These are phyloP conservation scores for Yamadazyma songkhlaensis DNA, from an alignment of 1,139 yeast genomes.

Conservation along the genomic window DNA sequence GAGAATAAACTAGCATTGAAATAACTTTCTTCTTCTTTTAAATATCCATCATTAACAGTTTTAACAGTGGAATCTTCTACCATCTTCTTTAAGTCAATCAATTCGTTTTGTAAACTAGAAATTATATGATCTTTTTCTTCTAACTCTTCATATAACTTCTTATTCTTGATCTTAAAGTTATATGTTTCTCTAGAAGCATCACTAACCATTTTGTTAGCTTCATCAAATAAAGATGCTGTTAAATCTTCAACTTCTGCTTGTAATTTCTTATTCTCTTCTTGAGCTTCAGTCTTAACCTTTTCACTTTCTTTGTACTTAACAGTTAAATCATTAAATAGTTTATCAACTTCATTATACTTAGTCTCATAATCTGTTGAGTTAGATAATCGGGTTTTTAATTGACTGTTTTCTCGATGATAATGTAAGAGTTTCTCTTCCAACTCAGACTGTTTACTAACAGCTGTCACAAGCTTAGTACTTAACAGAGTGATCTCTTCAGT, in stretches of 20 bases:
- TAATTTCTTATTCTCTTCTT: slow-evolving; percentile 55
- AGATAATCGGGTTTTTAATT: slow-evolving; percentile 20
- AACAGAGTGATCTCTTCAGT: slow-evolving; percentile 55
- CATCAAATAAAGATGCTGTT: slow-evolving; percentile 70
- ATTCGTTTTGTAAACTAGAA: slow-evolving; percentile 64
- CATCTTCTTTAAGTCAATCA: slow-evolving; percentile 64
- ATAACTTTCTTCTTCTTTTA: slow-evolving; percentile 8
- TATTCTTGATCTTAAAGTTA: slow-evolving; percentile 50
- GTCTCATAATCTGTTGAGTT: slow-evolving; percentile 17
- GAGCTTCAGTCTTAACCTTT: slow-evolving; percentile 47
- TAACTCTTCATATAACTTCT: slow-evolving; percentile 61
- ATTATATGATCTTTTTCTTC: slow-evolving; percentile 71
- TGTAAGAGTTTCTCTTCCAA: slow-evolving; percentile 43
- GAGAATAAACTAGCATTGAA: slow-evolving; percentile 34
- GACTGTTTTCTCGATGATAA: slow-evolving; percentile 30
- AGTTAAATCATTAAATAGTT: slow-evolving; percentile 28
- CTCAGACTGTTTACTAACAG: slow-evolving; percentile 56
- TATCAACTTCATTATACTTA: slow-evolving; percentile 29
- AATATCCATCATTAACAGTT: slow-evolving; percentile 3
- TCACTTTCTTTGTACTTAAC: slow-evolving; percentile 31
- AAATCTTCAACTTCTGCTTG: slow-evolving; percentile 75
- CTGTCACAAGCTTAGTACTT: slow-evolving; percentile 59
- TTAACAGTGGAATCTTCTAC: slow-evolving; percentile 16
- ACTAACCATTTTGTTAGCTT: slow-evolving; percentile 78
- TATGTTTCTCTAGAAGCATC: slow-evolving; percentile 63